Percentiles rank a stretch among this genome's conserved stretches.
Evolutionary conservation across 1,284 basidiomycete genomes (phyloP).

Genomic region (Cutaneotrichosporon sp.): DNA sequence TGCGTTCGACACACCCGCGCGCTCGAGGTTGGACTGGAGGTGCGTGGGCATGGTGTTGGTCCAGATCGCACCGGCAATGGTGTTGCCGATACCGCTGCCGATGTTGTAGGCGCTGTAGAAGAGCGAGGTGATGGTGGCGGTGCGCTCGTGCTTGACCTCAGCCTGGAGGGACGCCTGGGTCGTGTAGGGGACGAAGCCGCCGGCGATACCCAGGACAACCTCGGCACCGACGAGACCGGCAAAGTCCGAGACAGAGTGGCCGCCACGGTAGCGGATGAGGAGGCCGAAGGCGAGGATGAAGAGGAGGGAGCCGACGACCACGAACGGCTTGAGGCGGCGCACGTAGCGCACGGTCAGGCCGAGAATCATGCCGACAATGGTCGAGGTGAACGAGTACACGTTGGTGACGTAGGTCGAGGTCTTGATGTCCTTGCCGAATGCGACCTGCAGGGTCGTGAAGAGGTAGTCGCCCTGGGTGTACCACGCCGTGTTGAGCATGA

Average conservation of each 20-base stretch:
- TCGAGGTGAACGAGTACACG: constrained; percentile 54
- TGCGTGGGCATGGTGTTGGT: constrained; percentile 30
- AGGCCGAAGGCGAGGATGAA: constrained; percentile 52
- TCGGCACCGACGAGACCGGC: constrained; percentile 53
- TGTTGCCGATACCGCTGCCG: constrained; percentile 52
- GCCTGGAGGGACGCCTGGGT: constrained; percentile 53
- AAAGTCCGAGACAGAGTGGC: constrained; percentile 30
- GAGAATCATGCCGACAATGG: constrained; percentile 47
- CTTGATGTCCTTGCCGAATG: constrained; percentile 50
- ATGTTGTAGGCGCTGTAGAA: constrained; percentile 52
- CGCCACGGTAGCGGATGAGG: constrained; percentile 54
- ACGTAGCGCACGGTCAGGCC: constrained; percentile 50
- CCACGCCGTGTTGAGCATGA: constrained; percentile 54
- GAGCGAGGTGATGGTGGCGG: constrained; percentile 52
- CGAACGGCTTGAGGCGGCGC: constrained; percentile 52
- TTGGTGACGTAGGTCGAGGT: constrained; percentile 51
- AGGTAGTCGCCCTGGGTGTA: constrained; percentile 52
- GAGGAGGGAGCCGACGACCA: constrained; percentile 42
- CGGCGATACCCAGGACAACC: constrained; percentile 54
- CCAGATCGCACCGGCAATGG: constrained; percentile 55
- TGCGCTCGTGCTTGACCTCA: constrained; percentile 51
- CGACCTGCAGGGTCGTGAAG: constrained; percentile 50
- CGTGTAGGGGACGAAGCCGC: constrained; percentile 54
- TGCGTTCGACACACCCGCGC: constrained; percentile 36
- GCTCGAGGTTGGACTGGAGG: constrained; percentile 20